phyloP scores from a whole-genome alignment of 2,329 filamentous ascomycete species.

The Dactylellina sp. region DNA sequence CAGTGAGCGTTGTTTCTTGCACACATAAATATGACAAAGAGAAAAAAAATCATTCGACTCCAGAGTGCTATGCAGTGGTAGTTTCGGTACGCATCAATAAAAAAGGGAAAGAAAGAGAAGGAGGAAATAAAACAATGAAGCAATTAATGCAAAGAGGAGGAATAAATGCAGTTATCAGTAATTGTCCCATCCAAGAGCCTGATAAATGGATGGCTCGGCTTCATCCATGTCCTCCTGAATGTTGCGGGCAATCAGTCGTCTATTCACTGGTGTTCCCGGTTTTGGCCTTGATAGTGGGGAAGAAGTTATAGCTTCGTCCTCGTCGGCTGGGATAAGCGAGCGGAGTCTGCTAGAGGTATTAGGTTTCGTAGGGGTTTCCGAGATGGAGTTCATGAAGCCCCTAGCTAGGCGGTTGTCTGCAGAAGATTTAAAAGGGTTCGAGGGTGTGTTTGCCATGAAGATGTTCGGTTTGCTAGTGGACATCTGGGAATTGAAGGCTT shows the following conservation, averaged over 20 bases:
- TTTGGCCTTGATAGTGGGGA: conserved; percentile 38
- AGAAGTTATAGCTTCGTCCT: conserved; percentile 31
- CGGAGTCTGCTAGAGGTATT: conserved; percentile 51
- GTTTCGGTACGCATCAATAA: background rate
- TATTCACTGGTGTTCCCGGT: conserved; percentile 43
- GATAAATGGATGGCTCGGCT: conserved; percentile 62
- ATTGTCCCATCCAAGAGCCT: conserved; percentile 62
- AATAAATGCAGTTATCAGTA: background rate
- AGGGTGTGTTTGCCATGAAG: conserved; percentile 33
- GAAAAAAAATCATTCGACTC: too few relatives aligned
- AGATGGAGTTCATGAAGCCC: conserved; percentile 53
- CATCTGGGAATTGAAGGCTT: conserved; percentile 18
- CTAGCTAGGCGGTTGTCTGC: conserved; percentile 28
- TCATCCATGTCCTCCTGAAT: conserved; percentile 37
- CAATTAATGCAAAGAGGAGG: background rate
- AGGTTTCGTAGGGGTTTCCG: conserved; percentile 47
- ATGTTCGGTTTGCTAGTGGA: conserved; percentile 17
- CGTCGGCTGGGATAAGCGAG: conserved; percentile 28
- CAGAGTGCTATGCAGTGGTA: conserved; percentile 2
- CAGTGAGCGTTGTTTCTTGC: too few relatives aligned
- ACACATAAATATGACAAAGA: too few relatives aligned
- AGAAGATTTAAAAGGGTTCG: conserved; percentile 41
- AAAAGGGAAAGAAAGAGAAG: background rate
- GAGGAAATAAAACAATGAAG: background rate
- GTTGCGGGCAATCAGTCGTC: conserved; percentile 39